These are phyloP conservation scores for Zygoascus hellenicus DNA, from an alignment of 1,139 yeast genomes.

Conservation along the genomic window DNA sequence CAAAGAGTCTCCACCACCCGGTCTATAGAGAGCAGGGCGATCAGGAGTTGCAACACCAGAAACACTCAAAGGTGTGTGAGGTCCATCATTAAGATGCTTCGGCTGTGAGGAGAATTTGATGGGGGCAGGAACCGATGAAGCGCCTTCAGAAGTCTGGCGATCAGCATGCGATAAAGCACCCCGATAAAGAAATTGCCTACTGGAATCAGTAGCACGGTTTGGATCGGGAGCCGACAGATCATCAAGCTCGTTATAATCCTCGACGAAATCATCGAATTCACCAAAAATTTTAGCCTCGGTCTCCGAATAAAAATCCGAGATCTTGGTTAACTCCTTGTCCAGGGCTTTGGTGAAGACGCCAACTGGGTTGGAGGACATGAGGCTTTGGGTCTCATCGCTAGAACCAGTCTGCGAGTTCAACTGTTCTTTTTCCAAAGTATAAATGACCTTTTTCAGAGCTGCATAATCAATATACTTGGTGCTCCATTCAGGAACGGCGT, in stretches of 20 bases:
- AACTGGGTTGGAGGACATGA: constrained; percentile 39
- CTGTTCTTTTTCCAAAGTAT: constrained; percentile 40
- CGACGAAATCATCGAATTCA: constrained; percentile 44
- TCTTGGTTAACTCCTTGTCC: constrained; percentile 50
- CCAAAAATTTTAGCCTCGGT: constrained; percentile 46
- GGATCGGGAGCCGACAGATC: neutral
- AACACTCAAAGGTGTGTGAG: constrained; percentile 4
- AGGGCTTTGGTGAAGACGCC: constrained; percentile 47
- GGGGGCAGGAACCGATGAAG: neutral
- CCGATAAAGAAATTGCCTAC: neutral
- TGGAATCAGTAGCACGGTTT: neutral
- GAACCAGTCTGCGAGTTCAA: constrained; percentile 29
- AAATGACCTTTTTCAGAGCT: constrained; percentile 55
- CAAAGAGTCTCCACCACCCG: constrained; percentile 2
- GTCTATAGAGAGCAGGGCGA: constrained; percentile 4
- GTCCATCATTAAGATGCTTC: neutral
- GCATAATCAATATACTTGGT: constrained; percentile 62
- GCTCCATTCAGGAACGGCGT: constrained; percentile 80
- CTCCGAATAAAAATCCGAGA: constrained; percentile 47
- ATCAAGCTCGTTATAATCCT: constrained; percentile 27
- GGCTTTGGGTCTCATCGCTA: constrained; percentile 31
- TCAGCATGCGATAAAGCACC: constrained; percentile 3
- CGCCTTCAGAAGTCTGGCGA: neutral
- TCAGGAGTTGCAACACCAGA: constrained; percentile 8
- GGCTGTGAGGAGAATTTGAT: neutral